phyloP scores from a whole-genome alignment of 768 basidiomycete species.

The Artomyces pyxidatus region DNA sequence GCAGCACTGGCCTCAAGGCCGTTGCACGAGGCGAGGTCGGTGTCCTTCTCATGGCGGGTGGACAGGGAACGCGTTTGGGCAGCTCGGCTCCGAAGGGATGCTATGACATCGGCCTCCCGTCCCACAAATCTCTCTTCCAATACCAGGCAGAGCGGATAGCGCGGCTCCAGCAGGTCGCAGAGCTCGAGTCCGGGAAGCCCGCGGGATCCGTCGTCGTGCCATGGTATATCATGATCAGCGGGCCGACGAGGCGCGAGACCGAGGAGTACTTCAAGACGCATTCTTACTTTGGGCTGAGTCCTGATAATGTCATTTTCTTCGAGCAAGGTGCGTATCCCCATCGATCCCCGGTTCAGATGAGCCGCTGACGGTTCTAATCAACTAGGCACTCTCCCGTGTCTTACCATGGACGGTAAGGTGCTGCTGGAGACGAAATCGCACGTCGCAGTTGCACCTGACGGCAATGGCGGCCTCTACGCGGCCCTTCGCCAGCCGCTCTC shows the following conservation, averaged over 20 bases:
- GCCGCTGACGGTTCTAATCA: neutral
- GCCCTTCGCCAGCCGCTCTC: slow-evolving; percentile 78
- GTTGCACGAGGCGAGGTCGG: slow-evolving; percentile 79
- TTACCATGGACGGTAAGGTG: slow-evolving; percentile 91
- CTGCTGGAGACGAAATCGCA: slow-evolving; percentile 71
- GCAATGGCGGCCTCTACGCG: slow-evolving; percentile 95
- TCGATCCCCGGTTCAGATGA: neutral
- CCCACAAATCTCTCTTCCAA: slow-evolving; percentile 91
- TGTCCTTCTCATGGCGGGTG: slow-evolving; percentile 97
- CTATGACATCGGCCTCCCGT: slow-evolving; percentile 94
- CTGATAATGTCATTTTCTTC: slow-evolving; percentile 83
- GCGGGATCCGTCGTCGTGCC: slow-evolving; percentile 66
- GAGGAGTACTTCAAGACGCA: slow-evolving; percentile 76
- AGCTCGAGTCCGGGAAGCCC: slow-evolving; percentile 41
- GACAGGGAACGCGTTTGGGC: slow-evolving; percentile 92
- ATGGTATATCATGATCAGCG: slow-evolving; percentile 99
- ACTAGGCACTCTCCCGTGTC: slow-evolving; percentile 88
- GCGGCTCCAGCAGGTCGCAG: slow-evolving; percentile 73
- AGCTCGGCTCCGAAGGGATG: slow-evolving; percentile 93
- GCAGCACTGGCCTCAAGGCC: slow-evolving; percentile 69
- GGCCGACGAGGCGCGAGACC: slow-evolving; percentile 85
- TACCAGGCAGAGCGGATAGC: slow-evolving; percentile 95
- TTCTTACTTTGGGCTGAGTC: slow-evolving; percentile 72
- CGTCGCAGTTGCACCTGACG: slow-evolving; percentile 94
- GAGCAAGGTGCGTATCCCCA: slow-evolving; percentile 70